Conservation (phyloP, 768 basidiomycete species). For the Candolleomyces efflorescens region DNA sequence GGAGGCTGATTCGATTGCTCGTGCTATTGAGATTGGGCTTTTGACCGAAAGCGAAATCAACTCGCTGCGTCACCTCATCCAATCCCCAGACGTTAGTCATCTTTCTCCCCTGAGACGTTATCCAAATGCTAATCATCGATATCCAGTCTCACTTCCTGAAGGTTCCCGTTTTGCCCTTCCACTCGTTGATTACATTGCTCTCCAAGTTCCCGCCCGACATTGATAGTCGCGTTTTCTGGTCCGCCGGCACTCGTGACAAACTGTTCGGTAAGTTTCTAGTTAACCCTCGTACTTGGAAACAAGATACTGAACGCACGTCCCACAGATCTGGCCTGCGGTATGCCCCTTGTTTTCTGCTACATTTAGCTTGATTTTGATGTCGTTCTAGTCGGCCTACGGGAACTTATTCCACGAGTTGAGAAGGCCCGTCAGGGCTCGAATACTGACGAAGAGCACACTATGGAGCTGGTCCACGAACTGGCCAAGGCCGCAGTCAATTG, state of each 20-base stretch:
- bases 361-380: neutral
- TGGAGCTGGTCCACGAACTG: conserved; percentile 38
- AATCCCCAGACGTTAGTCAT: conserved; percentile 65
- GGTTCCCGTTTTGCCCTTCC: conserved; percentile 77
- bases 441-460: conserved; percentile 33
- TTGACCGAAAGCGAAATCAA: conserved; percentile 65
- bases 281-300: neutral
- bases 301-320: neutral
- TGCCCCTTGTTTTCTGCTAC: conserved; percentile 6
- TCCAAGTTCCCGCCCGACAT: conserved; percentile 75
- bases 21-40: conserved; percentile 60
- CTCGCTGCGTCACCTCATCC: conserved; percentile 63
- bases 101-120: neutral
- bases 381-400: conserved; percentile 38
- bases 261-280: conserved; percentile 48
- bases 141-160: conserved; percentile 81
- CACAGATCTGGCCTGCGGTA: conserved; percentile 36
- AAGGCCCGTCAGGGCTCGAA: conserved; percentile 25
- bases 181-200: conserved; percentile 69
- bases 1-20: conserved; percentile 51
- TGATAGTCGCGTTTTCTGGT: conserved; percentile 77
- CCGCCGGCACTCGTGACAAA: conserved; percentile 52
- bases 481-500: conserved; percentile 51
- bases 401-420: conserved; percentile 48
- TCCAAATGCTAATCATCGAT: conserved; percentile 11